Evolutionary conservation across 1,139 yeast genomes (phyloP).

Genomic region (Suhomyces atakaporum): DNA sequence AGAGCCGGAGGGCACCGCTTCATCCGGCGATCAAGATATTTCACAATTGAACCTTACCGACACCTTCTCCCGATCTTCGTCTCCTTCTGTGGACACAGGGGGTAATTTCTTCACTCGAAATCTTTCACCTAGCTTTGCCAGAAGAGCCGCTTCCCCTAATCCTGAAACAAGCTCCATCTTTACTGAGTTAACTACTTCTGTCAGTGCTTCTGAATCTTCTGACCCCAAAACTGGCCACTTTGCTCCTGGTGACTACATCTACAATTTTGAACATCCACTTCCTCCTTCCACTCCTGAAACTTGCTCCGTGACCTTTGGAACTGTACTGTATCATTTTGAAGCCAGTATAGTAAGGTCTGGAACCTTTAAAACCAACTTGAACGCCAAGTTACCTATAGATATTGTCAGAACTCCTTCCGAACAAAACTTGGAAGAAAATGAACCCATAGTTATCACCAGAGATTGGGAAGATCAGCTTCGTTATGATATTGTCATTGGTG

Average conservation of each 20-base stretch:
- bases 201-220: slow-evolving; percentile 21
- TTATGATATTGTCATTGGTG: slow-evolving; percentile 86
- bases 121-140: slow-evolving; percentile 36
- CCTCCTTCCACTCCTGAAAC: slow-evolving; percentile 85
- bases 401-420: slow-evolving; percentile 79
- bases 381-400: slow-evolving; percentile 62
- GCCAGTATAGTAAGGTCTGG: slow-evolving; percentile 76
- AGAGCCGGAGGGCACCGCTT: slow-evolving; percentile 28
- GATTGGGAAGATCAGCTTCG: slow-evolving; percentile 93
- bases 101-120: slow-evolving; percentile 31
- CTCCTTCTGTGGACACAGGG: slow-evolving; percentile 5
- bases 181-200: slow-evolving; percentile 24
- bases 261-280: slow-evolving; percentile 87
- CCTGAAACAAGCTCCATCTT: slow-evolving; percentile 10
- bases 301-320: slow-evolving; percentile 76
- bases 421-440: slow-evolving; percentile 80
- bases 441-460: slow-evolving; percentile 85
- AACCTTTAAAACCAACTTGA: slow-evolving; percentile 76
- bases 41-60: slow-evolving; percentile 37
- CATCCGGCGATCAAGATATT: slow-evolving; percentile 28
- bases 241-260: slow-evolving; percentile 84
- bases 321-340: slow-evolving; percentile 67
- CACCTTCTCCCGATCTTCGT: slow-evolving; percentile 11
- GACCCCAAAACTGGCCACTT: slow-evolving; percentile 35
- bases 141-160: slow-evolving; percentile 42